A percentile compares a stretch with the other conserved stretches of the same genome.
These are phyloP conservation scores for Trichophyton benhamiae DNA, from an alignment of 2,329 filamentous ascomycete species.

Conservation along the genomic window DNA sequence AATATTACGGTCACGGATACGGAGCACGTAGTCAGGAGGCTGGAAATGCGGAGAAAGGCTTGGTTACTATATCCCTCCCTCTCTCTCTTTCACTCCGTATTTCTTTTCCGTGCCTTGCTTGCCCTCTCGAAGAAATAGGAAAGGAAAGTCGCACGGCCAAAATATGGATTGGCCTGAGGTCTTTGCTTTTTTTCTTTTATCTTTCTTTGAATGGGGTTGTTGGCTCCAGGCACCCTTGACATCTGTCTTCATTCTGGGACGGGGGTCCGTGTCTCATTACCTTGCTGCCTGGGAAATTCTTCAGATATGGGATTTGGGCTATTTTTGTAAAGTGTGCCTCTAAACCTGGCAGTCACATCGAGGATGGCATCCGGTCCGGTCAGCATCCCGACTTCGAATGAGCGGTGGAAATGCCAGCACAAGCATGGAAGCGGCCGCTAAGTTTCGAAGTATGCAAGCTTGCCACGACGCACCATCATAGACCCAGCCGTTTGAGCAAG, in stretches of 20 bases:
- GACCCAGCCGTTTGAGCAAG: neutral
- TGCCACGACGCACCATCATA: conserved; percentile 4
- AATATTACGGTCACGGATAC: neutral
- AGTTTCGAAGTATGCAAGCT: conserved; percentile 3
- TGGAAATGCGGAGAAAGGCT: neutral
- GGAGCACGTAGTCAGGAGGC: neutral
- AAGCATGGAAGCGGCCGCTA: conserved; percentile 1
- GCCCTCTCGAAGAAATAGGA: neutral
- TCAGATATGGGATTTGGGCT: neutral
- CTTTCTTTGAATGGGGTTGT: neutral
- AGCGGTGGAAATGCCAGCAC: conserved; percentile 1
- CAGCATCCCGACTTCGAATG: neutral
- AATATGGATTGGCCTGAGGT: neutral
- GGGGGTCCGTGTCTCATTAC: neutral
- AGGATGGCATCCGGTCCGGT: neutral
- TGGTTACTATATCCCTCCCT: neutral
- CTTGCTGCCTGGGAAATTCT: neutral
- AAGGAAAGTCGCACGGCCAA: neutral
- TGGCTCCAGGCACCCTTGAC: conserved; percentile 2
- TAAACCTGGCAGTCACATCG: neutral
- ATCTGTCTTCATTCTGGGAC: neutral
- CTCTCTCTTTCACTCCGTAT: neutral
- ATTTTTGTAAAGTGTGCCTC: neutral
- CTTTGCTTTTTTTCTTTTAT: neutral
- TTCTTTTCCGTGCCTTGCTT: too few relatives aligned